Evolutionary conservation across 2,329 filamentous ascomycete species (phyloP), one percentile per base, ranked within the genome.

Genomic region (Capronia americana): DNA sequence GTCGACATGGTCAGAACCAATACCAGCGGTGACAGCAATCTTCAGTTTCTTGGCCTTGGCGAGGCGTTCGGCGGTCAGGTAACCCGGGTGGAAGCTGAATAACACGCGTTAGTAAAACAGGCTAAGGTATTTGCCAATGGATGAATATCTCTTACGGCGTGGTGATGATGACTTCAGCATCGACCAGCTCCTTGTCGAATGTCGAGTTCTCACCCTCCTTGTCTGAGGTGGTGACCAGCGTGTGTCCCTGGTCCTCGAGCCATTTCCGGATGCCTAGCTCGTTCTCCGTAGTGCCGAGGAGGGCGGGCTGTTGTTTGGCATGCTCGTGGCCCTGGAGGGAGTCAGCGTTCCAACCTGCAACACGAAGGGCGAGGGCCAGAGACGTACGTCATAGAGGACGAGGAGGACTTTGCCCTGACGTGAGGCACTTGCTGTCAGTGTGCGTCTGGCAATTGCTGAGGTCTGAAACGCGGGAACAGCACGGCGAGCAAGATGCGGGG

Each of bases 21-120:
- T 97, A 85, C 95, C 95, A 75, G 95, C 95, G 59, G 95, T 99
- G 80, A 99, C 83, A 79, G 94, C 94, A 69, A 99, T 85, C 89
- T 98, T 98, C 77, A 99, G 91, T 66, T 99, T 98, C 91, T 98
- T 98, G 74, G 95, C 95, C 85, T 95, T 96, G 76, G 92, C 92
- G 64, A 99, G 89, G 78, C 95, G 93, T 85, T 98, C 94, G 62
- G 92, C 92, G 57, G 92, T 98, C 66, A 99, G 90, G 86, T 99
- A 99, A 72, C 94, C 95, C 62, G 94, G 94, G 86, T 98, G 94
- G 90, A 98, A 98, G 78, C 92, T 96, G 74, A 63, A n/a, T 61
- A 50, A 51, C 7, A 58, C n/a, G 20, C 28, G 58, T 63, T 34
- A 71, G 63, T 55, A 62, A 51, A 34, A 41, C 3, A 26, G 41